Conservation (phyloP, 176 grass and related monocot species). For the bread wheat (Triticum aestivum) region IWGSC_CS_RefSeq_v2.1 NC_057796.1:343744997-343745496, state of each 20-base stretch:
- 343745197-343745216: constrained; percentile 3
- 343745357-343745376: constrained; percentile 84
- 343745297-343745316: constrained; percentile 36
- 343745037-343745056: neutral
- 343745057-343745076: neutral
- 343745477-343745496: constrained; percentile 73
- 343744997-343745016: neutral
- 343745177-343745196: neutral
- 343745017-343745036: neutral
- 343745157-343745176: constrained; percentile 5
- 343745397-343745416: constrained; percentile 41
- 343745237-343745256: constrained; percentile 89
- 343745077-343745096: neutral
- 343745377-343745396: constrained; percentile 85
- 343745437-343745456: constrained; percentile 3
- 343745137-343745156: neutral
- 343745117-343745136: neutral
- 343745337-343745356: constrained; percentile 80
- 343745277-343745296: constrained; percentile 55
- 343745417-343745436: constrained; percentile 30
- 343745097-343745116: neutral
- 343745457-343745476: neutral
- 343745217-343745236: constrained; percentile 96
- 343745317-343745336: constrained; percentile 72
- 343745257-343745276: constrained; percentile 98